These are phyloP conservation scores for Mycena chlorophos DNA, from an alignment of 768 basidiomycete species.

Conservation along the genomic window DNA sequence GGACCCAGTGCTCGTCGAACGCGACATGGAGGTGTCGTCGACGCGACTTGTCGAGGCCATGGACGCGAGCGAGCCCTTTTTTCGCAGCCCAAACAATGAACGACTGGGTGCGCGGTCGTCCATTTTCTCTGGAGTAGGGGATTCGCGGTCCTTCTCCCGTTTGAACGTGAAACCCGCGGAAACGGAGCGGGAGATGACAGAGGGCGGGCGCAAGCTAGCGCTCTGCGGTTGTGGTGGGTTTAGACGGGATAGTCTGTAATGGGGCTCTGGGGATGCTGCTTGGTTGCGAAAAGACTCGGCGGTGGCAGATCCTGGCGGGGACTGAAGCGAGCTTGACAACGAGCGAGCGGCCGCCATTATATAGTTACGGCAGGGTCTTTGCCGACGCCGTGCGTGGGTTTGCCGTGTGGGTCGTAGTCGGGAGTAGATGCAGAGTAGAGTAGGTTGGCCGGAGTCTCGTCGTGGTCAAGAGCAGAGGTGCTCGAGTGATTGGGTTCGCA, in stretches of 20 bases:
- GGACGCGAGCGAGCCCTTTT: conserved; percentile 20
- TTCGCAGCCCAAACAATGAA: conserved; percentile 17
- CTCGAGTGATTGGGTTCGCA: background rate
- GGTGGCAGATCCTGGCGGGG: conserved; percentile 1
- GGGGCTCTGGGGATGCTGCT: conserved; percentile 17
- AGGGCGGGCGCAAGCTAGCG: conserved; percentile 34
- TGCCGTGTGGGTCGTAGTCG: conserved; percentile 1
- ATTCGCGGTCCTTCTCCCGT: background rate
- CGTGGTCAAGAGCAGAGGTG: background rate
- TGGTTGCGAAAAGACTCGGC: background rate
- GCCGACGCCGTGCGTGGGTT: background rate
- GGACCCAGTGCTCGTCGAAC: conserved; percentile 1
- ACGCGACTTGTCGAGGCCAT: conserved; percentile 4
- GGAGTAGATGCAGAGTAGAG: conserved; percentile 3
- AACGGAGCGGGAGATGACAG: conserved; percentile 24
- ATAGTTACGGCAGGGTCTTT: conserved; percentile 3
- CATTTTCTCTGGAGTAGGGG: conserved; percentile 12
- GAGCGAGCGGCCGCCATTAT: conserved; percentile 19
- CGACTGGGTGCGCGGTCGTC: conserved; percentile 13
- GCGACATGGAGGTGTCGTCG: conserved; percentile 4
- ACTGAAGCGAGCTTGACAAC: background rate
- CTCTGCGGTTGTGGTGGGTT: conserved; percentile 29
- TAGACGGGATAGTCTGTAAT: conserved; percentile 26
- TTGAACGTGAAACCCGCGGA: conserved; percentile 34
- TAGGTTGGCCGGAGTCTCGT: background rate